Evolutionary conservation across 2,329 filamentous ascomycete genomes (phyloP), one percentile per base, ranked within the genome.

Genomic region (Emergomyces pasteurianus): DNA sequence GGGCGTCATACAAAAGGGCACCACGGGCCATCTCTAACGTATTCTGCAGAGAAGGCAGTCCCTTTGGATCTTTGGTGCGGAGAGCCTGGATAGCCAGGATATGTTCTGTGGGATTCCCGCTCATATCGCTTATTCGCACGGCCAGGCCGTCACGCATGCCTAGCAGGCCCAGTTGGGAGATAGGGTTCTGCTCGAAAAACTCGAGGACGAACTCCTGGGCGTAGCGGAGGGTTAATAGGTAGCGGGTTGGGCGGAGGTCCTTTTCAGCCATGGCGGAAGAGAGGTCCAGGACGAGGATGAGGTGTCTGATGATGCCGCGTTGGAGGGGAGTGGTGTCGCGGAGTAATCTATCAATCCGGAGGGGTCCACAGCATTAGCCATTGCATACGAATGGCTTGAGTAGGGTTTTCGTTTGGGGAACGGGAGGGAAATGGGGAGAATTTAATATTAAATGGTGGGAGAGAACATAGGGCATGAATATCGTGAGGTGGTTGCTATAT

Each of bases 101-200:
- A 72, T 97, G 94, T 63, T 95, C 90, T 9, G 86, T 86, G 2
- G 92, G 91, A 70, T 96, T 96, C 10, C 94, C 94, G 60, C 88
- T 88, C 79, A 97, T 86, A 70, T 96, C 90, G 70, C 88, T 94
- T 64, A 99, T 83, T 46, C 89, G 81, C 28, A 95, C 80, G 1
- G 92, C 92, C 18, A 97, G 80, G 18, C 94, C 94, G 72, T 97
- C 94, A 63, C 89, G 85, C 89, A 97, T 96, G 58, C 89, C 92
- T 46, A 99, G 80, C 36, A 99, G 87, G 28, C 89, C 92, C 61
- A 99, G 83, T 75, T 99, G 94, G 10, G 91, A 95, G 66, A 99
- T 97, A 12, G 94, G 94, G 69, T 99, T 99, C 75, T 99, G 94
- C 75, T 97, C 94, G 71, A 97, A 99, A 76, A 90, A 99, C 73